A percentile compares a stretch with the other conserved stretches of the same genome.
phyloP scores from a whole-genome alignment of 495 filamentous ascomycete species.

The Haplographium delicatum region DNA sequence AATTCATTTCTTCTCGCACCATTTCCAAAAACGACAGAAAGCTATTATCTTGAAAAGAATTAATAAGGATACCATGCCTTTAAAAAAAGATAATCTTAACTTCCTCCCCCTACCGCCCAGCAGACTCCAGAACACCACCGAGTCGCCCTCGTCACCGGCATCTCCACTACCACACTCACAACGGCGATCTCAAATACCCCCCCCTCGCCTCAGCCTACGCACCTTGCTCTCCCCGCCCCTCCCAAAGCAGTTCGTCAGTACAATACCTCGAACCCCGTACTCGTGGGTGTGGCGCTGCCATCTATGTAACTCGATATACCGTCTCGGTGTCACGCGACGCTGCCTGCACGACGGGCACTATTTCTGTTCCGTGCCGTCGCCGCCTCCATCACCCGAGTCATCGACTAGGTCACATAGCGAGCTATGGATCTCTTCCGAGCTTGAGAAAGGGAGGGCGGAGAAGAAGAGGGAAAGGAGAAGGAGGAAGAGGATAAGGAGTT shows the following conservation, averaged over 20 bases:
- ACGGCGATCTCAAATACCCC: slow-evolving; percentile 16
- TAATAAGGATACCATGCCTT: no score
- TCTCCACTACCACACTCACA: neutral
- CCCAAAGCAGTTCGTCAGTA: slow-evolving; percentile 4
- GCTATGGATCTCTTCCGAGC: neutral
- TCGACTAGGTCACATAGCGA: neutral
- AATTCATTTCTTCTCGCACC: no score
- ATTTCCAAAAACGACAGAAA: no score
- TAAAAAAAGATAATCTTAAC: neutral
- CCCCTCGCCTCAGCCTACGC: slow-evolving; percentile 28
- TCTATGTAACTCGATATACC: slow-evolving; percentile 32
- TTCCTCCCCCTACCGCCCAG: neutral
- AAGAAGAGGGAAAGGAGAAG: slow-evolving; percentile 5
- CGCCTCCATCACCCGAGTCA: slow-evolving; percentile 1
- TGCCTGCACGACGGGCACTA: slow-evolving; percentile 40
- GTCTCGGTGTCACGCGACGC: slow-evolving; percentile 37
- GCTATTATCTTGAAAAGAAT: no score
- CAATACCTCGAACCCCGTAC: slow-evolving; percentile 26
- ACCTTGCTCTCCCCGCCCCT: slow-evolving; percentile 24
- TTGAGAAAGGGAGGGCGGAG: neutral
- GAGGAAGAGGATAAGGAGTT: slow-evolving; percentile 24
- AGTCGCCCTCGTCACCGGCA: neutral
- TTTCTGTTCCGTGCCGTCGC: slow-evolving; percentile 28
- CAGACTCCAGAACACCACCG: neutral
- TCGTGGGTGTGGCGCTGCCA: slow-evolving; percentile 45